Evolutionary conservation across 2,329 filamentous ascomycete genomes (phyloP).

Genomic region (Didymella segeticola): DNA sequence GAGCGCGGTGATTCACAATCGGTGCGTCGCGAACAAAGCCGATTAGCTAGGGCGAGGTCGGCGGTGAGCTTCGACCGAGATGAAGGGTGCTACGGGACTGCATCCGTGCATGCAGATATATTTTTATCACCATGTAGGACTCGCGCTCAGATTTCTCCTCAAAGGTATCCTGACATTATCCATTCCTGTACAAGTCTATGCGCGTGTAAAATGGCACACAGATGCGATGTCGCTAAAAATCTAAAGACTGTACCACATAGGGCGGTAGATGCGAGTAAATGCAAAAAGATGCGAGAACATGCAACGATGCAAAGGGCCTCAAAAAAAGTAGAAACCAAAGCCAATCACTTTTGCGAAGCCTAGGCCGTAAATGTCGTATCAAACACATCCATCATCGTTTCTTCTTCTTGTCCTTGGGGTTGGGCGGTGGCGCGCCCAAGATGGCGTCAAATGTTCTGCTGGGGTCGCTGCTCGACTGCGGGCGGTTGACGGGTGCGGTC

Average conservation of each 20-base stretch:
- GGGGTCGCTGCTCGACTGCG: constrained; percentile 45
- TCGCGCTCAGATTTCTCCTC: background rate
- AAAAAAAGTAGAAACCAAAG: background rate
- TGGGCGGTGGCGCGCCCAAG: constrained; percentile 38
- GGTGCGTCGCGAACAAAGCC: background rate
- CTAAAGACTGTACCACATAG: constrained; percentile 2
- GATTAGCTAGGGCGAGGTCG: constrained; percentile 7
- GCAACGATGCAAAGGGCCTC: no score
- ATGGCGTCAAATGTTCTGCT: constrained; percentile 60
- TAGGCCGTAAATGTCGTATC: background rate
- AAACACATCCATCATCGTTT: constrained; percentile 28
- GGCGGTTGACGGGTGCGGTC: constrained; percentile 31
- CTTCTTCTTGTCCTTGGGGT: constrained; percentile 41
- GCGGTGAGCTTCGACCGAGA: constrained; percentile 8
- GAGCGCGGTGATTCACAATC: background rate
- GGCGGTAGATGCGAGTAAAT: background rate
- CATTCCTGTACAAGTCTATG: background rate
- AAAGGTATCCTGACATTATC: constrained; percentile 10
- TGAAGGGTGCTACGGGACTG: background rate
- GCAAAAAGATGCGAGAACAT: constrained; percentile 1
- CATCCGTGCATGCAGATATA: background rate
- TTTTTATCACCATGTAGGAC: background rate
- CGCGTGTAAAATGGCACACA: background rate
- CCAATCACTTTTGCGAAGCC: constrained; percentile 5
- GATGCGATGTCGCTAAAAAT: constrained; percentile 13